These are phyloP conservation scores for Cubamyces sp. DNA, from an alignment of 768 basidiomycete species.

Conservation along the genomic window DNA sequence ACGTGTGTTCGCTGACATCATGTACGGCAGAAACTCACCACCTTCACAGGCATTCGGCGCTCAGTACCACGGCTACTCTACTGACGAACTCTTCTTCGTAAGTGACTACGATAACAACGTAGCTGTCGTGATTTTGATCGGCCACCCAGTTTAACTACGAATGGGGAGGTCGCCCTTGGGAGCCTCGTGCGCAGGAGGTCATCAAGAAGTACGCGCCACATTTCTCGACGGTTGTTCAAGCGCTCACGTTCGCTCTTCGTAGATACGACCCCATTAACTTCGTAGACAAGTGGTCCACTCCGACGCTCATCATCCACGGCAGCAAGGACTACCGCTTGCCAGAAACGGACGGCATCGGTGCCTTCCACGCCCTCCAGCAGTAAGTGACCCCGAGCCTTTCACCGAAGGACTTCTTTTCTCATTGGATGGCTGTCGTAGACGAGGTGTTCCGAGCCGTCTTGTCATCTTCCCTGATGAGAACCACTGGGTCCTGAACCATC, in stretches of 20 bases:
- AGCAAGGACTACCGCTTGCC: constrained; percentile 89
- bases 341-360: constrained; percentile 81
- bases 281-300: constrained; percentile 84
- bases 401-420: neutral
- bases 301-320: constrained; percentile 82
- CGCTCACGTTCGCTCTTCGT: neutral
- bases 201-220: constrained; percentile 54
- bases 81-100: constrained; percentile 92
- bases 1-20: constrained; percentile 26
- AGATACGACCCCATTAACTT: constrained; percentile 83
- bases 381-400: constrained; percentile 42
- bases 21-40: neutral
- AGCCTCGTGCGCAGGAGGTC: constrained; percentile 53
- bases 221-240: neutral
- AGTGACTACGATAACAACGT: constrained; percentile 33
- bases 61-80: constrained; percentile 80
- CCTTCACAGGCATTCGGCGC: constrained; percentile 68
- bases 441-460: constrained; percentile 71
- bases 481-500: constrained; percentile 87
- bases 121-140: neutral
- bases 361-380: constrained; percentile 87
- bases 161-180: constrained; percentile 86
- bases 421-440: constrained; percentile 44
- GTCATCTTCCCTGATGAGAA: constrained; percentile 91
- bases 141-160: constrained; percentile 76